phyloP scores from a whole-genome alignment of 176 grass and related monocot genomes.

The Hsuehochloa calcarea region DNA sequence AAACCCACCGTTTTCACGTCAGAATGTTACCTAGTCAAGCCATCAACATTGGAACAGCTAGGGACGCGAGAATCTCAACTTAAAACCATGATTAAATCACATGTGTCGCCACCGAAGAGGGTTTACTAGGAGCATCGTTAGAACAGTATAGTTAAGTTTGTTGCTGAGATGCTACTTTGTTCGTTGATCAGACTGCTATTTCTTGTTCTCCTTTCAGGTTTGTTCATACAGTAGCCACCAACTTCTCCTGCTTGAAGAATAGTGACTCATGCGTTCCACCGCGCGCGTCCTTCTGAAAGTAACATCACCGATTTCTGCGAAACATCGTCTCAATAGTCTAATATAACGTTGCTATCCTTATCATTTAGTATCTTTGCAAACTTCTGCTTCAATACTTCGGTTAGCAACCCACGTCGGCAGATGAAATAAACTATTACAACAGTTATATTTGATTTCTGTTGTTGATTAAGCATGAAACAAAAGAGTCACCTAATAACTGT shows the following conservation, averaged over 20 bases:
- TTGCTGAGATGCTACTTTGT: not conserved
- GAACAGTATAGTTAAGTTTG: not conserved
- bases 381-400: not conserved
- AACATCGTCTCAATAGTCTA: not conserved
- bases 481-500: constrained; percentile 11
- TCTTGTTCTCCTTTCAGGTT: not conserved
- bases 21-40: not conserved
- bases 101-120: not conserved
- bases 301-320: not conserved
- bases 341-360: not conserved
- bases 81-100: not conserved
- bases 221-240: constrained; percentile 26
- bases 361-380: not conserved
- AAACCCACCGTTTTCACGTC: not conserved
- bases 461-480: not conserved
- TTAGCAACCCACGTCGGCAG: constrained; percentile 1
- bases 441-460: not conserved
- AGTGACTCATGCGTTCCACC: not conserved
- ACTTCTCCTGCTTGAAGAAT: not conserved
- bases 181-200: not conserved
- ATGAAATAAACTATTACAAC: not conserved
- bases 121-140: not conserved
- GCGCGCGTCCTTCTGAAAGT: constrained; percentile 5
- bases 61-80: not conserved
- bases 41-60: not conserved